Conservation (phyloP, 2,329 filamentous ascomycete genomes). For the Pseudogymnoascus verrucosus region DNA sequence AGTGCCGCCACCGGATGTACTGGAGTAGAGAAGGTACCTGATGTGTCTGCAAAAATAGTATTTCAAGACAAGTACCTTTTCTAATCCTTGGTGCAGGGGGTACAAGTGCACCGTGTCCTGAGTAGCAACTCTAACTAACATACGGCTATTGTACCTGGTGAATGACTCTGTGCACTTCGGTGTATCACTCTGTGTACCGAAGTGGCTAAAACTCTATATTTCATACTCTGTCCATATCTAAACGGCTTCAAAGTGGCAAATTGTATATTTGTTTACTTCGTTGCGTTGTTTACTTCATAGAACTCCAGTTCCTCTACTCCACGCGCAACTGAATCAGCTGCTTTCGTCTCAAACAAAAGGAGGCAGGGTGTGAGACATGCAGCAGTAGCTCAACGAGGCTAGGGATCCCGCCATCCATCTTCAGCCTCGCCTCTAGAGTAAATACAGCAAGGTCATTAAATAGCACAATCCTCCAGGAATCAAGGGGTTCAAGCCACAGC, state of each 20-base stretch:
- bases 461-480: neutral
- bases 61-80: neutral
- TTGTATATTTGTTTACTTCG: neutral
- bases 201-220: conserved; percentile 3
- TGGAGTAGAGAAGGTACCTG: neutral
- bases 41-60: neutral
- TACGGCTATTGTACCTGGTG: too few relatives aligned
- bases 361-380: conserved; percentile 7
- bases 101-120: neutral
- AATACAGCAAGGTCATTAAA: neutral
- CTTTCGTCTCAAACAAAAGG: neutral
- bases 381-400: neutral
- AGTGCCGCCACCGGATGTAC: conserved; percentile 5
- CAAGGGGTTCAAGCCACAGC: neutral
- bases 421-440: neutral
- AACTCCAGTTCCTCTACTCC: neutral
- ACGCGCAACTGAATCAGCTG: neutral
- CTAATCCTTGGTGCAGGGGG: neutral
- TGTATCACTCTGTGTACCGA: neutral
- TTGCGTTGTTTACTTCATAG: neutral
- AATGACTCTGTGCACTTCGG: neutral
- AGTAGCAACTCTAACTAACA: neutral
- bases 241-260: neutral
- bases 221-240: conserved; percentile 5
- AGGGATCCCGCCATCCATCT: neutral